Evolutionary conservation across 805 yeast genomes (phyloP), one percentile per base, ranked within the genome.

Genomic region (Kluyveromyces lactis): DNA sequence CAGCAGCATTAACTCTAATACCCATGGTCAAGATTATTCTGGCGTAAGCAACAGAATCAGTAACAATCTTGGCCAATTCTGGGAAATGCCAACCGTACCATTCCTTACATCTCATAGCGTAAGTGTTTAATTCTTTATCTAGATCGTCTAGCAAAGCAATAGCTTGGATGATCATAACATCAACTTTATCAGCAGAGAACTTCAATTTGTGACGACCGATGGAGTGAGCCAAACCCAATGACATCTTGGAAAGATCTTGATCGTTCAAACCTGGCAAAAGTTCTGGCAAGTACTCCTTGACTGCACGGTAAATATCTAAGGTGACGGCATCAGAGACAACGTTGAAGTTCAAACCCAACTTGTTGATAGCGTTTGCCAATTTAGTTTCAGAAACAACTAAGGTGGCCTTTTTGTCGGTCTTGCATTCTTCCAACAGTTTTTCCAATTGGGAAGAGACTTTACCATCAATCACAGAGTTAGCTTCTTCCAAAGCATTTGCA

Each of bases 41-140:
- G 46, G 97, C 97, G 65, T 79, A 90, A 34, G 97, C 97, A 54
- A 86, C 90, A 50, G 95, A 89, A 68, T 90, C 98, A 51, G 82
- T 79, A 54, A 92, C 84, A 64, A 90, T 86, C 75, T 92, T 92
- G 56, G 97, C 96, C 78, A 92, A 78, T 68, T 92, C 98, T 29
- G 98, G 98, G 81, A 92, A 92, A 68, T 92, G 98, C 98, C 98
- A 92, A 50, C 98, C 98, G 69, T 92, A 92, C 98, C 98, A 92
- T 71, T 92, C 98, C 71, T 90, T 92, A 69, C 90, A 79, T 72
- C 98, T 81, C 98, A 92, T 92, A 51, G 97, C 95, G 57, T 90
- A 92, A 39, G 97, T 92, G 71, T 92, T 92, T 56, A 92, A 76
- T 67, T 92, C 98, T 70, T 92, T 92, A 71, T 92, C 98, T 56